phyloP scores from a whole-genome alignment of 148 eudicot genomes.

The Euryodendron excelsum region DNA sequence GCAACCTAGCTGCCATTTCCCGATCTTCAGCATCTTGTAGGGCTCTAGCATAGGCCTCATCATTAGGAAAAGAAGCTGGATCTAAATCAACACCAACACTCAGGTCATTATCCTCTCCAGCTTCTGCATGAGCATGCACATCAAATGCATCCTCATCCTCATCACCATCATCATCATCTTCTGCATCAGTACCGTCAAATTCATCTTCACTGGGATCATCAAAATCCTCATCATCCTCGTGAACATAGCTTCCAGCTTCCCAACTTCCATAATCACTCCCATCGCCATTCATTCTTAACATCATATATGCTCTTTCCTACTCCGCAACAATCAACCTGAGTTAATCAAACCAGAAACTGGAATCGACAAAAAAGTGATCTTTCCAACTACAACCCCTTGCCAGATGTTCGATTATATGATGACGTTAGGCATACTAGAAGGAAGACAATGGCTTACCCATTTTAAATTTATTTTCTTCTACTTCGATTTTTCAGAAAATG shows the following conservation, averaged over 20 bases:
- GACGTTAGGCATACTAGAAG: background rate
- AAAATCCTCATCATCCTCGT: conserved; percentile 38
- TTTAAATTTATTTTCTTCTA: background rate
- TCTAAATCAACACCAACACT: conserved; percentile 51
- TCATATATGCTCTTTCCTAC: conserved; percentile 98
- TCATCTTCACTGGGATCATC: conserved; percentile 30
- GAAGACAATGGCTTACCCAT: background rate
- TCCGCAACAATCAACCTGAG: conserved; percentile 17
- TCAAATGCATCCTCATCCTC: conserved; percentile 71
- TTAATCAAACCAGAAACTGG: background rate
- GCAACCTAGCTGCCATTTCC: conserved; percentile 88
- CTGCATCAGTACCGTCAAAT: conserved; percentile 36
- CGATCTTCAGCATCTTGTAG: conserved; percentile 94
- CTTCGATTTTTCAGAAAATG: background rate
- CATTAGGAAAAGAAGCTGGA: conserved; percentile 72
- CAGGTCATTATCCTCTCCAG: conserved; percentile 35
- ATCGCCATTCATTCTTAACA: conserved; percentile 69
- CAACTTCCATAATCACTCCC: conserved; percentile 71
- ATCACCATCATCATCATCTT: conserved; percentile 34
- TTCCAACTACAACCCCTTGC: background rate
- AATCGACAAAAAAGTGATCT: background rate
- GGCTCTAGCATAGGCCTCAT: conserved; percentile 96
- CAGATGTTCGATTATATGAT: background rate
- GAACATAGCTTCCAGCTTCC: conserved; percentile 66
- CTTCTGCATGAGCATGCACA: conserved; percentile 59